A percentile compares a stretch with the other conserved stretches of the same genome.
Evolutionary conservation across 2,329 filamentous ascomycete genomes (phyloP).

Genomic region (Claviceps quebecensis): DNA sequence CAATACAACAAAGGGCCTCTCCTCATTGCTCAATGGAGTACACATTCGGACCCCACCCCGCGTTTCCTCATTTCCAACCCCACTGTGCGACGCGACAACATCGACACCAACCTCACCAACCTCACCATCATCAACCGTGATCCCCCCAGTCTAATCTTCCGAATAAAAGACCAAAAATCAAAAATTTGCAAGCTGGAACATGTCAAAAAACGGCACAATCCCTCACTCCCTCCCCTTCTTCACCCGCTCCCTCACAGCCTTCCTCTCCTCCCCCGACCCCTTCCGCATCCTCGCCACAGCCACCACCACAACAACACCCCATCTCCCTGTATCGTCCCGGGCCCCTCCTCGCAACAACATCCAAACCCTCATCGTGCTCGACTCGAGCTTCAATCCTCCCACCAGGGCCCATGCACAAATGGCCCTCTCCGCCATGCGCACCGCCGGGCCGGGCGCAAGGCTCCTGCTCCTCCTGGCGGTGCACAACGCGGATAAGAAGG

Average conservation of each 20-base stretch:
- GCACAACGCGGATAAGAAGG: constrained; percentile 54
- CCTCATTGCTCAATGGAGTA: too few relatives aligned
- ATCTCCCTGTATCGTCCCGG: too few relatives aligned
- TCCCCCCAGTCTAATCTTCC: too few relatives aligned
- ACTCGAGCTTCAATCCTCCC: constrained; percentile 57
- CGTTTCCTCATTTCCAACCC: too few relatives aligned
- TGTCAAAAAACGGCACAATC: background rate
- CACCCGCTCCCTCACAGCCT: constrained; percentile 28
- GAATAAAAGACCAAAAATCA: too few relatives aligned
- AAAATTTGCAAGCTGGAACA: background rate
- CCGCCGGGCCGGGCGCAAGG: constrained; percentile 15
- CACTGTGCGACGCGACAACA: too few relatives aligned
- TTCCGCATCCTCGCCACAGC: constrained; percentile 32
- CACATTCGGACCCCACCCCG: too few relatives aligned
- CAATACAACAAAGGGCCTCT: too few relatives aligned
- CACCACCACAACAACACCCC: constrained; percentile 10
- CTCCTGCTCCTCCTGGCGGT: constrained; percentile 46
- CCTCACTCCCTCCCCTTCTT: constrained; percentile 25
- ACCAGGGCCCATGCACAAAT: constrained; percentile 47
- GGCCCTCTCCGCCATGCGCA: constrained; percentile 32
- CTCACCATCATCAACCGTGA: too few relatives aligned
- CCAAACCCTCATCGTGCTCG: constrained; percentile 39
- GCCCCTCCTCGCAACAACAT: background rate
- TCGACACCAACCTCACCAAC: too few relatives aligned
- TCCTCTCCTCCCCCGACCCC: constrained; percentile 26